Conservation (phyloP, 257 asterid genomes). For the Solanum commersonii region DNA sequence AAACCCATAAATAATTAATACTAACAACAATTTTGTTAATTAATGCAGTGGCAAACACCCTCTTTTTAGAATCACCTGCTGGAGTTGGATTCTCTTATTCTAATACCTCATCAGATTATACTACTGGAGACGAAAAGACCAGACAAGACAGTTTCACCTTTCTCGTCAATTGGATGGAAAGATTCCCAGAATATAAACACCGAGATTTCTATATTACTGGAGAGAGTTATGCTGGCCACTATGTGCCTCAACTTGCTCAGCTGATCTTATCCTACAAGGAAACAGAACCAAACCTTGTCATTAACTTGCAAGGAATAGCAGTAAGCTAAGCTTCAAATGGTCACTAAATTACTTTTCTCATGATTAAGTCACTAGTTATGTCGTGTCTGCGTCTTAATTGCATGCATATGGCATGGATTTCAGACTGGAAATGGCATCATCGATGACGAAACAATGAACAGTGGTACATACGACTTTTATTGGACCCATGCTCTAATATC, state of each 20-base stretch:
- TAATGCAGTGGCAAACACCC: neutral
- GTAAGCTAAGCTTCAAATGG: neutral
- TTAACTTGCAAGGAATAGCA: conserved; percentile 8
- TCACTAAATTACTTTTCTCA: neutral
- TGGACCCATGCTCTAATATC: conserved; percentile 60
- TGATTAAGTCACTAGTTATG: neutral
- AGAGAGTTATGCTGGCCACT: conserved; percentile 16
- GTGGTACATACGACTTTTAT: conserved; percentile 32
- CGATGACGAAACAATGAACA: conserved; percentile 13
- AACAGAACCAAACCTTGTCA: neutral
- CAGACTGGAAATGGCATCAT: conserved; percentile 59
- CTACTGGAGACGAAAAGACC: conserved; percentile 4
- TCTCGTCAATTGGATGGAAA: conserved; percentile 10
- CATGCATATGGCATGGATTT: neutral
- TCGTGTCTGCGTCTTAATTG: neutral
- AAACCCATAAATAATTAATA: neutral
- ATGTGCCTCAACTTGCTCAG: conserved; percentile 9
- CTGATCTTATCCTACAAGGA: neutral
- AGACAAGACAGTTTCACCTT: neutral
- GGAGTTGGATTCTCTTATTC: conserved; percentile 19
- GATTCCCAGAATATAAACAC: conserved; percentile 9
- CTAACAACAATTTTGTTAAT: neutral
- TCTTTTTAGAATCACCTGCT: conserved; percentile 12
- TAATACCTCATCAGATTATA: conserved; percentile 4
- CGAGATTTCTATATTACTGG: conserved; percentile 7